These are phyloP conservation scores for Orbilia brochopaga DNA, from an alignment of 2,329 filamentous ascomycete species.

Conservation along the genomic window DNA sequence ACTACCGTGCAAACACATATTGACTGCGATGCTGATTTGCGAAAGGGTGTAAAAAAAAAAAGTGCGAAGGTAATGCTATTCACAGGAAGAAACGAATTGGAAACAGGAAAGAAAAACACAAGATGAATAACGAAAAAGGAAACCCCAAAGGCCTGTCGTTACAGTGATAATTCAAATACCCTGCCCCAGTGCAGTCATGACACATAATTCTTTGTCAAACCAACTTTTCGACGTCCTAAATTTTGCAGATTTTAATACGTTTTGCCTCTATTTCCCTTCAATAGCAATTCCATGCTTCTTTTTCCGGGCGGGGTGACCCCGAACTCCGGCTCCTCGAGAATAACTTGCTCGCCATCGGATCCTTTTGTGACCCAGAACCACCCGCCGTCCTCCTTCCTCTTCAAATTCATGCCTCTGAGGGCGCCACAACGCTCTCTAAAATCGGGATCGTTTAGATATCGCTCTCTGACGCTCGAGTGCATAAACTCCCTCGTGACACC, in stretches of 20 bases:
- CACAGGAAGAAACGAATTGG: no score
- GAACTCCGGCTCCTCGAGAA: conserved; percentile 30
- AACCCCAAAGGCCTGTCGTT: no score
- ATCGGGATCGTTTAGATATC: conserved; percentile 43
- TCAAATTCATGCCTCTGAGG: conserved; percentile 35
- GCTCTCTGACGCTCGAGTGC: conserved; percentile 52
- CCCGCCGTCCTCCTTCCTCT: conserved; percentile 32
- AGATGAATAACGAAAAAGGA: no score
- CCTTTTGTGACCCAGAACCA: conserved; percentile 34
- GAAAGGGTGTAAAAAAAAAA: no score
- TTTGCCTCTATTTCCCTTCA: conserved; percentile 37
- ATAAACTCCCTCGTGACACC: conserved; percentile 51
- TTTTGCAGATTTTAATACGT: conserved; percentile 13
- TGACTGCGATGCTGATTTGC: no score
- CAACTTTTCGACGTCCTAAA: neutral
- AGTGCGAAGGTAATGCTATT: no score
- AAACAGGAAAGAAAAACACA: no score
- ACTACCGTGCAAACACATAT: no score
- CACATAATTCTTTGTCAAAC: conserved; percentile 1
- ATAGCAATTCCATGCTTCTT: conserved; percentile 34
- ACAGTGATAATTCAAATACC: neutral
- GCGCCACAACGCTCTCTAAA: conserved; percentile 44
- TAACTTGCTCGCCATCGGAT: conserved; percentile 9
- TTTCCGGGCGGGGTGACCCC: conserved; percentile 32
- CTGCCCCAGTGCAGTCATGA: conserved; percentile 5